Conservation (phyloP, 805 yeast species). For the Lipomyces starkeyi region DNA sequence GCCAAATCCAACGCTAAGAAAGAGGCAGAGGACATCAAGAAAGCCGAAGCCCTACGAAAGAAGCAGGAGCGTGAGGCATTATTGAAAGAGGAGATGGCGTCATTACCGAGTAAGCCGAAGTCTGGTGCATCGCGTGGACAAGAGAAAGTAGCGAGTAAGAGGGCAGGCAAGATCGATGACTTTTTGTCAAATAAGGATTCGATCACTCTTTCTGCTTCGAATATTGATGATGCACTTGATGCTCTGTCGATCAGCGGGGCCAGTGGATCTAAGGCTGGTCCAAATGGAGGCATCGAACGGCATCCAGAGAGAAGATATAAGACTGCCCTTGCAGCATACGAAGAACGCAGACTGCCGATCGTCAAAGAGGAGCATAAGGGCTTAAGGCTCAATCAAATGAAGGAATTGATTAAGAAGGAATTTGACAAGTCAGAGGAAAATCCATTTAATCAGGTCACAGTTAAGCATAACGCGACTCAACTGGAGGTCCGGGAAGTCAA, state of each 20-base stretch:
- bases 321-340: conserved; percentile 75
- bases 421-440: conserved; percentile 80
- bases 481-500: conserved; percentile 57
- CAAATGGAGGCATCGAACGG: conserved; percentile 63
- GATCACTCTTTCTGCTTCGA: conserved; percentile 59
- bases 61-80: conserved; percentile 82
- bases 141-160: conserved; percentile 66
- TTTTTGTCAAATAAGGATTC: conserved; percentile 62
- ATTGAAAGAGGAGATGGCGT: conserved; percentile 66
- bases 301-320: conserved; percentile 90
- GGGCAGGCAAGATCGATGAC: conserved; percentile 69
- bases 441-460: conserved; percentile 81
- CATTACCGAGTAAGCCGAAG: conserved; percentile 63
- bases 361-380: conserved; percentile 79
- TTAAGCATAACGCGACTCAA: conserved; percentile 64
- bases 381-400: conserved; percentile 75
- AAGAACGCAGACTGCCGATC: conserved; percentile 74
- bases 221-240: conserved; percentile 78
- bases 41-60: conserved; percentile 75
- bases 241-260: conserved; percentile 72
- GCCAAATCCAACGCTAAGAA: conserved; percentile 70
- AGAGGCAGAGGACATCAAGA: conserved; percentile 69
- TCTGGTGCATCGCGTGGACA: conserved; percentile 59
- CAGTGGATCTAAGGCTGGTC: conserved; percentile 30
- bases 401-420: conserved; percentile 75